A percentile compares a stretch with the other conserved stretches of the same genome.
These are phyloP conservation scores for Penicillium riverlandense DNA, from an alignment of 495 filamentous ascomycete genomes.

Conservation along the genomic window DNA sequence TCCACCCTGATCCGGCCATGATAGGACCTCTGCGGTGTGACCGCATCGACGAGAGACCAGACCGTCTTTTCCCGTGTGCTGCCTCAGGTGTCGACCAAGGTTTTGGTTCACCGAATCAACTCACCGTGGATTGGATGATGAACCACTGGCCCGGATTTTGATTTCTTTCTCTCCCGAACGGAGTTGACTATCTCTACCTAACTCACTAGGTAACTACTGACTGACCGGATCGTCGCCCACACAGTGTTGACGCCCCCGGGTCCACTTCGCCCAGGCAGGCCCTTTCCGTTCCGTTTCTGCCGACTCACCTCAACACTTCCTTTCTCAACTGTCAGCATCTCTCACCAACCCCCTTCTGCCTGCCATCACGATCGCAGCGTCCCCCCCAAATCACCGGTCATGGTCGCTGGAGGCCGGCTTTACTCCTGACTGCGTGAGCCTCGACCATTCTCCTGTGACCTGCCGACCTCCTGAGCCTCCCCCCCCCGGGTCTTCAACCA, in stretches of 20 bases:
- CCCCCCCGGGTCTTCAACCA: slow-evolving; percentile 1
- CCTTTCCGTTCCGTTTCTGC: slow-evolving; percentile 9
- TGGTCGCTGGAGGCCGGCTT: slow-evolving; percentile 19
- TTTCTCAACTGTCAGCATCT: slow-evolving; percentile 8
- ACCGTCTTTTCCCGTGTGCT: not conserved
- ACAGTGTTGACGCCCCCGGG: not conserved
- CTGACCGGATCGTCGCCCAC: not conserved
- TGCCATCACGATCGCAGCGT: not conserved
- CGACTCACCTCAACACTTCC: slow-evolving; percentile 19
- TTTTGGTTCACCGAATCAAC: not conserved
- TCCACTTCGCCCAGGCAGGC: not conserved
- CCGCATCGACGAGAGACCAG: too few species aligned
- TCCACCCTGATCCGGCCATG: too few species aligned
- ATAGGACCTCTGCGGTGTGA: too few species aligned
- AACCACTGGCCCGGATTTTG: too few species aligned
- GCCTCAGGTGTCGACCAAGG: not conserved
- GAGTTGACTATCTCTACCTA: too few species aligned
- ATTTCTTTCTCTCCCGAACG: too few species aligned
- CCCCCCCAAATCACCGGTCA: slow-evolving; percentile 6
- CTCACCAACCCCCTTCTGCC: not conserved
- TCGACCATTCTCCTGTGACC: too few species aligned
- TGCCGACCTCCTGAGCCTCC: too few species aligned
- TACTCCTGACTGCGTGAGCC: slow-evolving; percentile 8
- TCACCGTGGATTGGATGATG: too few species aligned
- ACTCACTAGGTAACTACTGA: too few species aligned